Conservation (phyloP, 352 stramenopile species). For the Phytopythium kandeliae region DNA sequence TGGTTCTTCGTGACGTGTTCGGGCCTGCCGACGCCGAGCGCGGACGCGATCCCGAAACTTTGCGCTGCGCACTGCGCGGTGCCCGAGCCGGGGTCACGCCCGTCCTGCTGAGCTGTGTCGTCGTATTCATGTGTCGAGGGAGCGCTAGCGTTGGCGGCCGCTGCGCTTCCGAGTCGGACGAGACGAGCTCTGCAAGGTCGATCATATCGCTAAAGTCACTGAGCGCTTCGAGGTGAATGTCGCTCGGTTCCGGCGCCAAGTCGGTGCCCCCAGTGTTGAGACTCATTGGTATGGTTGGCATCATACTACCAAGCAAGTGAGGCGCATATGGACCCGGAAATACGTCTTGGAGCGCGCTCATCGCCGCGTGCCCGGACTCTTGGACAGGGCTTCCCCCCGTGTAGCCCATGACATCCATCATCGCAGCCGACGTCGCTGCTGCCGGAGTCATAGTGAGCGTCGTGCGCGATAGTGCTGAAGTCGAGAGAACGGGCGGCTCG, state of each 20-base stretch:
- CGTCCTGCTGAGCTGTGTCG: background rate
- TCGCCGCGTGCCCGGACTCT: background rate
- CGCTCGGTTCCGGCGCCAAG: conserved; percentile 20
- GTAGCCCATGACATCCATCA: background rate
- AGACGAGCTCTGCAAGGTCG: conserved; percentile 46
- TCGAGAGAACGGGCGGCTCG: background rate
- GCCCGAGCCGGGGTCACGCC: background rate
- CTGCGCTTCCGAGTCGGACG: conserved; percentile 25
- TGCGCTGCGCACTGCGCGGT: conserved; percentile 1
- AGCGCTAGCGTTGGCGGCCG: background rate
- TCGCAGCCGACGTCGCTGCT: background rate
- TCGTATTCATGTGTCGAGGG: conserved; percentile 1
- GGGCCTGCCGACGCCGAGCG: conserved; percentile 1
- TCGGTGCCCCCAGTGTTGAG: background rate
- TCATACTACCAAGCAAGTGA: background rate
- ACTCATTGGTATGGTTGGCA: background rate
- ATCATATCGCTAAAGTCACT: conserved; percentile 58
- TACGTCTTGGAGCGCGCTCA: background rate
- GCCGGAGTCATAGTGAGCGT: background rate
- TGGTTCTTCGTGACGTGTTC: background rate
- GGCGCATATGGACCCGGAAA: background rate
- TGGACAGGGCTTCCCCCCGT: background rate
- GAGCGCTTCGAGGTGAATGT: conserved; percentile 35
- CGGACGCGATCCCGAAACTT: background rate
- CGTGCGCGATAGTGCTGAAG: background rate